Percentiles rank a stretch among this genome's conserved stretches.
Evolutionary conservation across 805 yeast genomes (phyloP).

Genomic region (Metschnikowia drakensbergensis): DNA sequence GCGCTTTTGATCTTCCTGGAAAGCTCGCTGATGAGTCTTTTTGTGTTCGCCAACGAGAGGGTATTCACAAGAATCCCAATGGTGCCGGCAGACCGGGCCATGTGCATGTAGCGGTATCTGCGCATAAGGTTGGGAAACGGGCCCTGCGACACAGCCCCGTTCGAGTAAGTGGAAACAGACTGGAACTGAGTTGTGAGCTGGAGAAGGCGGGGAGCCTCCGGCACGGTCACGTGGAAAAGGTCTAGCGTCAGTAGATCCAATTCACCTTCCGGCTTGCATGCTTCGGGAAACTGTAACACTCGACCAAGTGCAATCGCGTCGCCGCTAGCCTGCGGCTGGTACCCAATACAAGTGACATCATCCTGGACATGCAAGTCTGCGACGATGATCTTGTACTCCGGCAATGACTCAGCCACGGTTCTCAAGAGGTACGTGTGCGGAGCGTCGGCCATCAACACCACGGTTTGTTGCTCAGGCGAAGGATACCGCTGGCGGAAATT

Average conservation of each 20-base stretch:
- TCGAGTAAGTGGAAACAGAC: constrained; percentile 44
- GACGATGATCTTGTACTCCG: constrained; percentile 22
- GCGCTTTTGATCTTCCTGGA: constrained; percentile 60
- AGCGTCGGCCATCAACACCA: constrained; percentile 73
- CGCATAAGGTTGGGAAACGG: constrained; percentile 79
- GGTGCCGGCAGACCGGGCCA: constrained; percentile 88
- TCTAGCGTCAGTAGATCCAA: constrained; percentile 42
- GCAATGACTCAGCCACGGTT: constrained; percentile 34
- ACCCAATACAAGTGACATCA: constrained; percentile 41
- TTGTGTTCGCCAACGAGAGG: constrained; percentile 72
- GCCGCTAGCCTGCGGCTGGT: constrained; percentile 19
- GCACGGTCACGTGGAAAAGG: constrained; percentile 66
- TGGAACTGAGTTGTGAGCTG: constrained; percentile 69
- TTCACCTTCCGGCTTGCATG: neutral
- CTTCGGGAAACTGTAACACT: neutral
- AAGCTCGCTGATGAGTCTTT: constrained; percentile 58
- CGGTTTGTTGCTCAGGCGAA: constrained; percentile 32
- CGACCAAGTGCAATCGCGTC: constrained; percentile 18
- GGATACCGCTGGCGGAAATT: constrained; percentile 43
- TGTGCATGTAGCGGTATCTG: constrained; percentile 80
- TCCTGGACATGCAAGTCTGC: constrained; percentile 31
- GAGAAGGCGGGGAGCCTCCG: constrained; percentile 75
- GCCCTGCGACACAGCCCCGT: constrained; percentile 47
- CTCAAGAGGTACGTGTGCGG: constrained; percentile 51
- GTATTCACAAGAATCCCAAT: constrained; percentile 90